A percentile compares a stretch with the other conserved stretches of the same genome.
Evolutionary conservation across 139 green algal species (phyloP).

Genomic region (Ostreobium quekettii): DNA sequence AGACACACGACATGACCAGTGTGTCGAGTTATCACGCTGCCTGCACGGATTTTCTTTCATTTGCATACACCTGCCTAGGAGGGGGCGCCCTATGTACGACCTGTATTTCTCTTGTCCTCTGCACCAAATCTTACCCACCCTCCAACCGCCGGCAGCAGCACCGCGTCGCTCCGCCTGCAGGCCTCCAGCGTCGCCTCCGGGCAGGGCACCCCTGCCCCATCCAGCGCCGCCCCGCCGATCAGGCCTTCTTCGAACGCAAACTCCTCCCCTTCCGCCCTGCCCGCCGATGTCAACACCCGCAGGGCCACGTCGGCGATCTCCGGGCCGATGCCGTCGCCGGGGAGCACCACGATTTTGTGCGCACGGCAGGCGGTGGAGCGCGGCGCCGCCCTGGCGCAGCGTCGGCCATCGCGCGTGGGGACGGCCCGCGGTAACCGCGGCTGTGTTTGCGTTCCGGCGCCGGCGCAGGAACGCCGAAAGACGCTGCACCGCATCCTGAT

Average conservation of each 20-base stretch:
- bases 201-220: slow-evolving; percentile 76
- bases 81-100: too few species aligned
- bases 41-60: too few species aligned
- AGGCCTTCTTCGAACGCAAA: slow-evolving; percentile 79
- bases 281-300: slow-evolving; percentile 63
- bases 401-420: too few species aligned
- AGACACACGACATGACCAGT: too few species aligned
- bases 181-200: slow-evolving; percentile 73
- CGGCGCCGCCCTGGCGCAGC: too few species aligned
- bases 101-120: background rate
- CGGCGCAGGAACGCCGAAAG: too few species aligned
- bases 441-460: too few species aligned
- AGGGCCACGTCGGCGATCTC: slow-evolving; percentile 88
- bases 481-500: too few species aligned
- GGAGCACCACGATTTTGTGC: slow-evolving; percentile 78
- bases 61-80: too few species aligned
- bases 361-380: background rate
- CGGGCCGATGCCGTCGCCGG: slow-evolving; percentile 95
- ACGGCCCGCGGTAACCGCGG: too few species aligned
- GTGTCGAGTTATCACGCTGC: too few species aligned
- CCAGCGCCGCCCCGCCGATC: slow-evolving; percentile 91
- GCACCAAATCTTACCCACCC: slow-evolving; percentile 41
- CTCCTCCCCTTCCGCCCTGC: slow-evolving; percentile 44
- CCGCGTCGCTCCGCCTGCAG: slow-evolving; percentile 79
- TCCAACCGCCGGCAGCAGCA: slow-evolving; percentile 88